These are phyloP conservation scores for Arctium minus DNA, from an alignment of 129 eudicot species.

Conservation along the genomic window DNA sequence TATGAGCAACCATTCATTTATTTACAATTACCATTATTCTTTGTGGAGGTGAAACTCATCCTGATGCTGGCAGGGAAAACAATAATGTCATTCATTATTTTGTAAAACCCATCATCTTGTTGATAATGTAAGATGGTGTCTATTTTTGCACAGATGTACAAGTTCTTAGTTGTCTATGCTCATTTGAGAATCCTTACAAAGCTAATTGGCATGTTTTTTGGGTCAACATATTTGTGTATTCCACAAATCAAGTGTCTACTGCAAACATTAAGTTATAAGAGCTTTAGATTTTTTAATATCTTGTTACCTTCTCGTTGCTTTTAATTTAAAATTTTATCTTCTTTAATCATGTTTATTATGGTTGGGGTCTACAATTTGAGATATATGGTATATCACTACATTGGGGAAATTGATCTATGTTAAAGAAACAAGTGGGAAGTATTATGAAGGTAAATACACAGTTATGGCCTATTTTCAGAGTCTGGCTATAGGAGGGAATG, in stretches of 20 bases:
- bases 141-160: not conserved
- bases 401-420: not conserved
- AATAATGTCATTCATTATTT: not conserved
- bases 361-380: not conserved
- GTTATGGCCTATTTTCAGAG: not conserved
- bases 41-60: not conserved
- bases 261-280: not conserved
- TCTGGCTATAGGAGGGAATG: not conserved
- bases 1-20: not conserved
- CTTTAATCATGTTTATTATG: not conserved
- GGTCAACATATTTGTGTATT: not conserved
- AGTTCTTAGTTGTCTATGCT: not conserved
- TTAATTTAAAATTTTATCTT: no score
- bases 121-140: not conserved
- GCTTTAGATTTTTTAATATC: not conserved
- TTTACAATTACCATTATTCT: not conserved
- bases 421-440: not conserved
- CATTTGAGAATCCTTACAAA: not conserved
- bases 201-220: not conserved
- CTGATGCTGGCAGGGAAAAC: not conserved
- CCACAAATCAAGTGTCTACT: not conserved
- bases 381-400: not conserved
- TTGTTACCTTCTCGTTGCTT: not conserved
- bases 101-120: no score
- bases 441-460: not conserved